Base-by-base conservation (phyloP, 2,329 filamentous ascomycete species). In the Colletotrichum sp. region DNA sequence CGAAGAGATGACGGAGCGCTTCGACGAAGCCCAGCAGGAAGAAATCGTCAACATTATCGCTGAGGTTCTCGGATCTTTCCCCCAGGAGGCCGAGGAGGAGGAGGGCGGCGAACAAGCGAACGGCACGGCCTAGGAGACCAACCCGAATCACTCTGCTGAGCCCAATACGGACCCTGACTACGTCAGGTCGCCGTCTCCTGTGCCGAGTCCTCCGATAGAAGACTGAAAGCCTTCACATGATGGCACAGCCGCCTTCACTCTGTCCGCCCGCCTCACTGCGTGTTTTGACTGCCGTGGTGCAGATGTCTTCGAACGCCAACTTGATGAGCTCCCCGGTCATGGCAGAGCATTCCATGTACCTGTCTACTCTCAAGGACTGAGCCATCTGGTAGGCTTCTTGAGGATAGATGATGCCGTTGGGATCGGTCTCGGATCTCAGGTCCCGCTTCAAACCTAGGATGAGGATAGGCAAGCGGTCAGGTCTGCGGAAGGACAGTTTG, bases 311-410 rank as follows among this genome's bases (percentile, higher is more conserved):
- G 80, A 92, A 91, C 7, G 89, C 89, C 79, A 90, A 84, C 78
- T 87, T 85, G 60, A 93, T 81, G 69, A 93, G 85, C 83, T 92
- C 90, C 18, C 91, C 91, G 5, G 90, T 92, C 64, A 89, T 84
- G 8, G 91, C 90, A 2, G 91, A 92, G 83, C 91, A 93, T 79
- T 93, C 92, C 81, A 92, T 88, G 79, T 93, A 93, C 77, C 89
- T 90, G 82, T 93, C 92, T 63, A 88, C 90, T 68, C 91, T 85
- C 86, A 93, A 87, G 78, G 89, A 87, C 79, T 92, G 90, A 26
- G 91, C 88, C 67, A 88, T 81, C 30, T 86, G 86, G 79, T 92
- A 91, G 2, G 87, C 91, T 82, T 93, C 92, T 76, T 93, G 89
- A 13, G 92, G 92, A 76, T 91, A 90, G 68, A 93, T 90, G 78